phyloP scores from a whole-genome alignment of 148 eudicot species.

The Rhododendron williamsianum region DNA sequence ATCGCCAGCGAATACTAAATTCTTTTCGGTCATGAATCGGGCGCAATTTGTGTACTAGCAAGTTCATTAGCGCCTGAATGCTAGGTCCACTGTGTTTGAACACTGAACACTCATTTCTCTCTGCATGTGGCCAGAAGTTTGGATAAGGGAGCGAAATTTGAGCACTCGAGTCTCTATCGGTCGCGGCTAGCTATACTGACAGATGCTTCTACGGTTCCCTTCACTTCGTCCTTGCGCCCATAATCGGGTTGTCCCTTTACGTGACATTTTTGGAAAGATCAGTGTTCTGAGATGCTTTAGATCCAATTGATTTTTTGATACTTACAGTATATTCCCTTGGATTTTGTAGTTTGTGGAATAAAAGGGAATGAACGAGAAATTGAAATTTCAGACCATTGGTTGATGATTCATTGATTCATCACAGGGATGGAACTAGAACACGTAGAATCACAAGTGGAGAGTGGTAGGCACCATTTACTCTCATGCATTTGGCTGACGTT shows the following conservation, averaged over 20 bases:
- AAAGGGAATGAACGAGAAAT: no score
- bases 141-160: slow-evolving; percentile 5
- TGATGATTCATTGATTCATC: no score
- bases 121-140: background rate
- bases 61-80: background rate
- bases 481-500: no score
- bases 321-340: no score
- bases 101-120: background rate
- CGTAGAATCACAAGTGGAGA: no score
- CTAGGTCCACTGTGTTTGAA: background rate
- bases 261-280: background rate
- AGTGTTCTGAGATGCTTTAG: background rate
- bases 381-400: no score
- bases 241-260: background rate
- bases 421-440: no score
- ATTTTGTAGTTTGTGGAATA: no score
- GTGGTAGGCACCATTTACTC: no score
- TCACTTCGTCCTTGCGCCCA: background rate
- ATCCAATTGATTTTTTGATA: background rate
- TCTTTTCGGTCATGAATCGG: background rate
- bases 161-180: background rate
- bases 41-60: background rate
- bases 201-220: background rate
- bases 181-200: background rate
- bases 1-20: background rate